These are phyloP conservation scores for Ilyonectria mors-panacis DNA, from an alignment of 2,329 filamentous ascomycete genomes.

Conservation along the genomic window DNA sequence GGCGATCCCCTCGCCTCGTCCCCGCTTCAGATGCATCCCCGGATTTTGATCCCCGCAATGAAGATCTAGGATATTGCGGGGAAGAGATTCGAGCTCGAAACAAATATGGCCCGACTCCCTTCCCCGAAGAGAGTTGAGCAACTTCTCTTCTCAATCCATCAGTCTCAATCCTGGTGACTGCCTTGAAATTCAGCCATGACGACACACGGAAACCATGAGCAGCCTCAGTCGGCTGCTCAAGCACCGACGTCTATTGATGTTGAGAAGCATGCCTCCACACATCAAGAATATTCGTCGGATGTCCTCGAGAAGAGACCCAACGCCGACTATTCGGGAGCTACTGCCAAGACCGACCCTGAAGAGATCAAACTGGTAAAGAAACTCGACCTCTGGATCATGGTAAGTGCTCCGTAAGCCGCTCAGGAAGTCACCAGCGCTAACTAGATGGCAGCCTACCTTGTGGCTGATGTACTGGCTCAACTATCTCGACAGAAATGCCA, in stretches of 20 bases:
- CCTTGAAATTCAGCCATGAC: neutral
- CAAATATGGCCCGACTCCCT: neutral
- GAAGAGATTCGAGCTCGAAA: neutral
- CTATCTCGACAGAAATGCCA: conserved; percentile 61
- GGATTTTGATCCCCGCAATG: neutral
- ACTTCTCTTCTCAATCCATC: neutral
- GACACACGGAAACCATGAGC: neutral
- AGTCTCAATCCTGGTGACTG: neutral
- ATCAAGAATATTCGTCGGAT: conserved; percentile 3
- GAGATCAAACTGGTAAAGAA: conserved; percentile 22
- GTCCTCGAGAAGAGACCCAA: conserved; percentile 5
- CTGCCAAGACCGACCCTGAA: conserved; percentile 16
- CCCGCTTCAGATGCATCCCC: conserved; percentile 8
- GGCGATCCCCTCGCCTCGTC: neutral
- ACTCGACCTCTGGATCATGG: conserved; percentile 14
- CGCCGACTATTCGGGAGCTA: conserved; percentile 11
- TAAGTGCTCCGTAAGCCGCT: neutral
- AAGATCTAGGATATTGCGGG: neutral
- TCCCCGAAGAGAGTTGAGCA: neutral
- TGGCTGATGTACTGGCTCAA: conserved; percentile 36
- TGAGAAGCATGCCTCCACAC: conserved; percentile 1
- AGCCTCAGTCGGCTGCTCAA: neutral
- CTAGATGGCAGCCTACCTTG: conserved; percentile 37
- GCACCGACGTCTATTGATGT: neutral
- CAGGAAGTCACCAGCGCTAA: neutral